Conservation (phyloP, 1,139 yeast genomes). For the Candida tropicalis region DNA sequence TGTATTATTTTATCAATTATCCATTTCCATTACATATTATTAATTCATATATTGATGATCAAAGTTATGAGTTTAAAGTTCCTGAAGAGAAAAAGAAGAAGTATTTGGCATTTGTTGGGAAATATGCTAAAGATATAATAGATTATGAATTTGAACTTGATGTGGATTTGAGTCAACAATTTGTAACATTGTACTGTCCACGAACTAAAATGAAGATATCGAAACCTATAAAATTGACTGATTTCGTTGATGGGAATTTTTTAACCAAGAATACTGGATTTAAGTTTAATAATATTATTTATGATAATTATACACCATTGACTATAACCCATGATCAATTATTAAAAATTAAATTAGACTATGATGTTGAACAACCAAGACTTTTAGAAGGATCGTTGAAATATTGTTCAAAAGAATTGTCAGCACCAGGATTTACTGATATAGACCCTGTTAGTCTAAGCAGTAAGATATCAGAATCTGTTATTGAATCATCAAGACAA, state of each 20-base stretch:
- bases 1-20: conserved; percentile 23
- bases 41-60: conserved; percentile 23
- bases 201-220: conserved; percentile 18
- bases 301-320: conserved; percentile 10
- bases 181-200: conserved; percentile 21
- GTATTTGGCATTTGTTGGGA: conserved; percentile 1
- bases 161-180: conserved; percentile 7
- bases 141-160: conserved; percentile 7
- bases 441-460: background rate
- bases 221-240: conserved; percentile 19
- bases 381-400: conserved; percentile 19
- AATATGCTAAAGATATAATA: conserved; percentile 5
- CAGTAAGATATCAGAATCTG: background rate
- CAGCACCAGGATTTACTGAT: background rate
- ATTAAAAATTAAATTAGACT: conserved; percentile 27
- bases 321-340: conserved; percentile 23
- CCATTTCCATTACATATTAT: conserved; percentile 31
- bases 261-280: background rate
- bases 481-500: background rate
- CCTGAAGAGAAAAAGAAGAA: conserved; percentile 8
- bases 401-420: conserved; percentile 10
- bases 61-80: conserved; percentile 23
- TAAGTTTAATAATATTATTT: background rate
- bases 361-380: conserved; percentile 11
- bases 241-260: conserved; percentile 26